These are phyloP conservation scores for Tylopilus sp. DNA, from an alignment of 1,284 basidiomycete genomes.

Conservation along the genomic window DNA sequence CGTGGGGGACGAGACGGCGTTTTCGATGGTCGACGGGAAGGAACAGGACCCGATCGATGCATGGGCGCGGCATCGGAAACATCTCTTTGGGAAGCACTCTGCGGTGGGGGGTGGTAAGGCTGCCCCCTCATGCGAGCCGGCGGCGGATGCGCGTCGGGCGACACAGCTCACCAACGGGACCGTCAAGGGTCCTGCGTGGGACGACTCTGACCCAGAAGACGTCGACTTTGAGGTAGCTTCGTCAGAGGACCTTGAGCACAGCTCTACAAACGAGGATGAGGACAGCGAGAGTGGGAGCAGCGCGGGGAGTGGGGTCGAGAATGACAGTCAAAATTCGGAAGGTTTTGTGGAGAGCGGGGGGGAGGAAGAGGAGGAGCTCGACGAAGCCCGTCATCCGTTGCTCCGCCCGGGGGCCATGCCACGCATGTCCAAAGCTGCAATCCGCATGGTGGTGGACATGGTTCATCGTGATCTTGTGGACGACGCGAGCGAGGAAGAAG, in stretches of 20 bases:
- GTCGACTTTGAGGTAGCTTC: conserved; percentile 42
- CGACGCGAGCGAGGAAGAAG: conserved; percentile 37
- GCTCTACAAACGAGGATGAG: conserved; percentile 12
- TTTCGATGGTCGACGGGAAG: conserved; percentile 65
- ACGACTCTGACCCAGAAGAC: conserved; percentile 52
- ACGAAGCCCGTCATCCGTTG: conserved; percentile 57
- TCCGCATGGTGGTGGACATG: conserved; percentile 62
- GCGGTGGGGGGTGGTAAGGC: not conserved
- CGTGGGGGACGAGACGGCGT: conserved; percentile 55
- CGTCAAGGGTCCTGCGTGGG: conserved; percentile 38
- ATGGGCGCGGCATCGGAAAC: conserved; percentile 57
- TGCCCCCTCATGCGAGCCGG: not conserved
- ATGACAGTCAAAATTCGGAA: conserved; percentile 3
- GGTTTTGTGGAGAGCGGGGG: conserved; percentile 26
- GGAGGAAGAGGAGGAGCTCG: conserved; percentile 43
- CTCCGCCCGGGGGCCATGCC: conserved; percentile 66
- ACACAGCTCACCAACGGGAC: conserved; percentile 18
- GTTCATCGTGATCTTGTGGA: conserved; percentile 50
- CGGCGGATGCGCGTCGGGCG: conserved; percentile 6
- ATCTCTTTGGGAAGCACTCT: conserved; percentile 50
- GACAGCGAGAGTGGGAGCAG: conserved; percentile 5
- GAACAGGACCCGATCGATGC: conserved; percentile 62
- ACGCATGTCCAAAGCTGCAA: conserved; percentile 57
- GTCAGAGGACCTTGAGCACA: conserved; percentile 32
- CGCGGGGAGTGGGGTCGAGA: conserved; percentile 10